These are phyloP conservation scores for Saposhnikovia divaricata DNA, from an alignment of 129 eudicot genomes.

Conservation along the genomic window DNA sequence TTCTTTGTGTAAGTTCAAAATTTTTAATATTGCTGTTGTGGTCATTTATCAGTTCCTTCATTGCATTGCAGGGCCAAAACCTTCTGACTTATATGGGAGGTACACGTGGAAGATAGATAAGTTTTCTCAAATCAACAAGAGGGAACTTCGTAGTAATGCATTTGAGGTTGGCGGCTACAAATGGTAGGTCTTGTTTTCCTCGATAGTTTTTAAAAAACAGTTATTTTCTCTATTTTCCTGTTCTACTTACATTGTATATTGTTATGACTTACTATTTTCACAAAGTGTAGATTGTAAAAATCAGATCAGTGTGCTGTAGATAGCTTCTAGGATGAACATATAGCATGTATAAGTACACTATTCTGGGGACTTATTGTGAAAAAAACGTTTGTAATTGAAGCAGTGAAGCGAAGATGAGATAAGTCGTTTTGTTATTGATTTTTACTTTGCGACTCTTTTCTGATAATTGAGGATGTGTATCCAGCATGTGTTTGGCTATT, in stretches of 20 bases:
- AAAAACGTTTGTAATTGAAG: background rate
- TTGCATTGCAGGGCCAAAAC: constrained; percentile 54
- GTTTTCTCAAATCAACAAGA: constrained; percentile 84
- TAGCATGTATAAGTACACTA: background rate
- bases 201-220: background rate
- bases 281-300: background rate
- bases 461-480: background rate
- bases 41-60: constrained; percentile 10
- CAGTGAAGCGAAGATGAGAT: background rate
- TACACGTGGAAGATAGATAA: constrained; percentile 90
- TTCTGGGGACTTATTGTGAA: background rate
- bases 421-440: background rate
- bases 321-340: background rate
- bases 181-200: constrained; percentile 40
- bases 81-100: constrained; percentile 74
- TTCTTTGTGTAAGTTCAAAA: background rate
- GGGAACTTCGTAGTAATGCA: constrained; percentile 86
- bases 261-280: background rate
- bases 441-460: background rate
- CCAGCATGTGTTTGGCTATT: background rate
- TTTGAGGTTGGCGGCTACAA: constrained; percentile 95
- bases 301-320: background rate
- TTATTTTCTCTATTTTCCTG: background rate
- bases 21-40: background rate
- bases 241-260: background rate